Conservation (phyloP, 148 eudicot genomes). For the Rhododendron ferrugineum region DNA sequence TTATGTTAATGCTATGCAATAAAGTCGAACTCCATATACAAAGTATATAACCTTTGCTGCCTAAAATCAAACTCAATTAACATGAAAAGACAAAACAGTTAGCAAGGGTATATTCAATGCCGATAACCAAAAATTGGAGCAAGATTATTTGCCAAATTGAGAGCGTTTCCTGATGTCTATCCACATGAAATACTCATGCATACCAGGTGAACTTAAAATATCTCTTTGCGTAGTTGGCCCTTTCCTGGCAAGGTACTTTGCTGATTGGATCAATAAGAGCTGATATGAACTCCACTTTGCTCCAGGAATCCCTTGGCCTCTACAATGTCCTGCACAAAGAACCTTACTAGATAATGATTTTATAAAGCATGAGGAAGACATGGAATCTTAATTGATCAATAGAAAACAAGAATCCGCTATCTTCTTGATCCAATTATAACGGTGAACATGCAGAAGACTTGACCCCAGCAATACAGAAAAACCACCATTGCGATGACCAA, state of each 20-base stretch:
- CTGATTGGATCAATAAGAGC: constrained; percentile 32
- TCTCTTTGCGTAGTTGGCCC: background rate
- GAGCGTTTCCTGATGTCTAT: background rate
- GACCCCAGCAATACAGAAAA: background rate
- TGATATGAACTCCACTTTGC: constrained; percentile 62
- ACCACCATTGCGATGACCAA: background rate
- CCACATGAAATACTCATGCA: background rate
- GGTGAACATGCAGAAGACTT: background rate
- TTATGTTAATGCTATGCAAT: background rate
- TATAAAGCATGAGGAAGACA: background rate
- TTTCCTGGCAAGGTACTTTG: background rate
- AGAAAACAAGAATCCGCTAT: background rate
- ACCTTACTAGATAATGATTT: background rate
- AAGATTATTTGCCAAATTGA: background rate
- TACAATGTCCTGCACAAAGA: constrained; percentile 50
- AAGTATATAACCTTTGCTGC: background rate
- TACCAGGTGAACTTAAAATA: background rate
- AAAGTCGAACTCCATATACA: background rate
- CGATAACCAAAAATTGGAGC: background rate
- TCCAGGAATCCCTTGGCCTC: constrained; percentile 71
- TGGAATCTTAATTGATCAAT: background rate
- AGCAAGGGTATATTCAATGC: background rate
- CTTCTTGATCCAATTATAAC: background rate
- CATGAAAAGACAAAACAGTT: background rate
- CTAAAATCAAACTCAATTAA: background rate